phyloP scores from a whole-genome alignment of 1,284 basidiomycete genomes.

The Leccinum griseonigrum region DNA sequence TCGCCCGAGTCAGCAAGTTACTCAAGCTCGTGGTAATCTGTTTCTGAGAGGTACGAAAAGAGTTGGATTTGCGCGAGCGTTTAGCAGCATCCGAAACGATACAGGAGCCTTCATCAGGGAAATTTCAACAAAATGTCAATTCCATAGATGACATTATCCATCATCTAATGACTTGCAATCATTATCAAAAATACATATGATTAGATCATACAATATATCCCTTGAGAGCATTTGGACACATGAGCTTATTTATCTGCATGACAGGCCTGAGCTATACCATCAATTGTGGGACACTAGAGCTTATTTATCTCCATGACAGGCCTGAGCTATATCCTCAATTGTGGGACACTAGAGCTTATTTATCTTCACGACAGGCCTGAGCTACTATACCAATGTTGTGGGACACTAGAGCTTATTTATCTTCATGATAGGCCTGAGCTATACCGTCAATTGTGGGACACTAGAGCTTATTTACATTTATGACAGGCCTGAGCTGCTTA shows the following conservation, averaged over 20 bases:
- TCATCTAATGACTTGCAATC: background rate
- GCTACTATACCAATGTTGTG: no score
- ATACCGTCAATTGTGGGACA: no score
- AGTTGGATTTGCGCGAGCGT: background rate
- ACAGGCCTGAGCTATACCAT: background rate
- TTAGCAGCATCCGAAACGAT: slow-evolving; percentile 13
- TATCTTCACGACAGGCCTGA: no score
- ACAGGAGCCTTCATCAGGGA: slow-evolving; percentile 9
- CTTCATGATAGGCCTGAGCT: no score
- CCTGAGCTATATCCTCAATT: no score
- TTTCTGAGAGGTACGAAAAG: background rate
- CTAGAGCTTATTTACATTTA: no score
- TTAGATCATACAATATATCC: background rate
- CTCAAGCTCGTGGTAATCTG: background rate
- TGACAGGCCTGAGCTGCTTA: no score
- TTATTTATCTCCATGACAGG: no score
- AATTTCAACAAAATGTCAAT: background rate
- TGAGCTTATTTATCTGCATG: background rate
- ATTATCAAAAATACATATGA: background rate
- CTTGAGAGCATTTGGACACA: background rate
- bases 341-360: no score
- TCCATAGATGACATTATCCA: background rate
- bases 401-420: no score
- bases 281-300: background rate
- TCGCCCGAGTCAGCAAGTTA: no score